A percentile compares a stretch with the other conserved stretches of the same genome.
Conservation (phyloP, 2,329 filamentous ascomycete species). For the Aspergillus sp. region DNA sequence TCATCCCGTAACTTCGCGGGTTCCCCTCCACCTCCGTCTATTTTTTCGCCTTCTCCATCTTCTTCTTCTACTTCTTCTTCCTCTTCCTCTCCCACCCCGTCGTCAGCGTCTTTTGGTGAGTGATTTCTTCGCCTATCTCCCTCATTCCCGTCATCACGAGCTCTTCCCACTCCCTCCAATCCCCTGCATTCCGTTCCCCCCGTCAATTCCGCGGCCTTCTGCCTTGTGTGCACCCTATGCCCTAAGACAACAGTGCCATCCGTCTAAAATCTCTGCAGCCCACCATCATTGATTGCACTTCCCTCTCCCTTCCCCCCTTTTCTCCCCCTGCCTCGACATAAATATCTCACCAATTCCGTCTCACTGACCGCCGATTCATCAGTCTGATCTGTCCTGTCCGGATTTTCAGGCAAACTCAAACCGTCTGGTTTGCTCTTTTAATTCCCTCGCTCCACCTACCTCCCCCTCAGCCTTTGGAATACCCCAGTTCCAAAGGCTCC, state of each 20-base stretch:
- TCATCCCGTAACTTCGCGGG: no score
- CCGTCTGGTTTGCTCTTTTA: slow-evolving; percentile 10
- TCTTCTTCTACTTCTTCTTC: not conserved
- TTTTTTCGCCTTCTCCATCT: not conserved
- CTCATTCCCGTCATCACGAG: no score
- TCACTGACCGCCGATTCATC: slow-evolving; percentile 15
- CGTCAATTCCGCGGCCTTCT: no score
- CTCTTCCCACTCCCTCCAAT: no score
- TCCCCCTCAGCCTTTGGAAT: slow-evolving; percentile 38
- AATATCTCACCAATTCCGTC: not conserved
- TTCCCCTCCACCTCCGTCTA: not conserved
- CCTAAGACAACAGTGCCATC: no score
- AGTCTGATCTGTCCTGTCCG: slow-evolving; percentile 8
- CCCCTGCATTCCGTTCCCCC: no score
- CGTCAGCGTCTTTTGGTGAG: slow-evolving; percentile 1
- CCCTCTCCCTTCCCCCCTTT: no score
- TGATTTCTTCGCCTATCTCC: slow-evolving; percentile 1
- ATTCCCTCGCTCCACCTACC: slow-evolving; percentile 6
- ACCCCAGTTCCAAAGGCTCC: slow-evolving; percentile 34
- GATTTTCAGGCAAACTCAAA: slow-evolving; percentile 10
- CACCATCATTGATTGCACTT: no score
- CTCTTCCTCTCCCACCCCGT: not conserved
- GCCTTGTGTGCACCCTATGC: no score
- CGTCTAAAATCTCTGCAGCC: no score
- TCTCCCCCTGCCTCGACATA: not conserved